Base-by-base conservation (phyloP, 2,329 filamentous ascomycete species). In the Hymenoscyphus fraxineus region DNA sequence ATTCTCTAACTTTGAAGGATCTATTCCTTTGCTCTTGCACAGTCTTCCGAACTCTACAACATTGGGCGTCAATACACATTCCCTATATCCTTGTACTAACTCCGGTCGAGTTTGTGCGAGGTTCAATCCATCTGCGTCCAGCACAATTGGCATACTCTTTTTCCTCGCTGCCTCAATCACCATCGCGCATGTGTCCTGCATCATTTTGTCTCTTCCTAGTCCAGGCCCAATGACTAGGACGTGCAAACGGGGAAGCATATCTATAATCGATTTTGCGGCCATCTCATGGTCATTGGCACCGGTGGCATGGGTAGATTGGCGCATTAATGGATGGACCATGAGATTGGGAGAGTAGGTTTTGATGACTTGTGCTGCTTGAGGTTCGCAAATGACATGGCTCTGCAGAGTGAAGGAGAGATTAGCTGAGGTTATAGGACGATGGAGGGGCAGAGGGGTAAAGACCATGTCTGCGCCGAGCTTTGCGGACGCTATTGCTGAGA, bases 291-390 rank as follows among this genome's bases (percentile, higher is more conserved):
- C 80, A 63, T 89, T 85, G 61, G 81, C 78, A 59, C 80, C 77
- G 31, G 79, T 76, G 61, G 85, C 78, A 70, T 85, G 82, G 27
- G 78, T 74, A 57, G 87, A 85, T 77, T 95, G 92, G 38, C 92
- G 90, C 87, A 99, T 94, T 70, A 97, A 85, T 0, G 95, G 95
- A 77, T 98, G 95, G 12, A 99, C 95, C 94, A 99, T 99, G 35
- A 99, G 83, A 76, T 98, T 97, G 2, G 95, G 95, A 22, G 93
- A 97, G 80, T 98, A 99, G 3, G 92, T 92, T 81, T 99, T 99
- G 79, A 99, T 97, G 44, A 97, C 93, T 73, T 86, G 83, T 58
- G 85, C 92, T 2, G 95, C 95, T 62, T 85, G 89, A 10, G 91
- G 92, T 66, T 96, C 96, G 81, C 95, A 99, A 74, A 99, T 96